These are phyloP conservation scores for Aegilops umbellulata DNA, from an alignment of 176 grass and related monocot genomes.

Conservation along the genomic window DNA sequence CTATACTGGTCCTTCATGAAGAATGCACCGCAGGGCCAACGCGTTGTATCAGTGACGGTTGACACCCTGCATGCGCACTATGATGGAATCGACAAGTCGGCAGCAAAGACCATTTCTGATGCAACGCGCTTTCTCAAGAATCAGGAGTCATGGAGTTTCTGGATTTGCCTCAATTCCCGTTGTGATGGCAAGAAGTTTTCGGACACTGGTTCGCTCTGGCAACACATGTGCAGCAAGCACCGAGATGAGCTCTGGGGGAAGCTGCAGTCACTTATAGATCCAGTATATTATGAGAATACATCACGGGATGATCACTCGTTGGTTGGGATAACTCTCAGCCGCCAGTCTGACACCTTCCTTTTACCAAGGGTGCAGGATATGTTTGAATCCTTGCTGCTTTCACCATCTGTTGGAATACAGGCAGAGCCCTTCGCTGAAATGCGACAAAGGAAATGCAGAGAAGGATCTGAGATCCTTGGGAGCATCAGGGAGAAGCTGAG, in stretches of 20 bases:
- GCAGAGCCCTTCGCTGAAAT: slow-evolving; percentile 2
- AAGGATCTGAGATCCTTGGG: neutral
- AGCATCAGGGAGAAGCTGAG: slow-evolving; percentile 1
- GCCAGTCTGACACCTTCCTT: neutral
- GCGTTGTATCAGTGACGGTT: slow-evolving; percentile 1
- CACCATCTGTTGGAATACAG: neutral
- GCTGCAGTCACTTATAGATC: neutral
- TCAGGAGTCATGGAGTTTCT: slow-evolving; percentile 15
- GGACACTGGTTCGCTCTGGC: neutral
- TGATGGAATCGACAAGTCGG: neutral
- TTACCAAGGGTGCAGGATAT: neutral
- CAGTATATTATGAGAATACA: neutral
- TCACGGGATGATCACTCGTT: neutral
- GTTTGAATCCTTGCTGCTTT: slow-evolving; percentile 1
- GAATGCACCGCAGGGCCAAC: neutral
- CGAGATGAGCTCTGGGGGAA: neutral
- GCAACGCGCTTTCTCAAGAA: neutral
- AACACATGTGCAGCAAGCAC: neutral
- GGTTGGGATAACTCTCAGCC: neutral
- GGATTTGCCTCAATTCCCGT: neutral
- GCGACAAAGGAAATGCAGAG: neutral
- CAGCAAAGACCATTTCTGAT: slow-evolving; percentile 10
- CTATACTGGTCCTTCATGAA: neutral
- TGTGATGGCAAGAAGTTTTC: neutral
- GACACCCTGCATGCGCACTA: neutral